Base-by-base conservation (phyloP, 225 moss, liverwort and hornwort genomes). In the Pseudoscleropodium purum region DNA sequence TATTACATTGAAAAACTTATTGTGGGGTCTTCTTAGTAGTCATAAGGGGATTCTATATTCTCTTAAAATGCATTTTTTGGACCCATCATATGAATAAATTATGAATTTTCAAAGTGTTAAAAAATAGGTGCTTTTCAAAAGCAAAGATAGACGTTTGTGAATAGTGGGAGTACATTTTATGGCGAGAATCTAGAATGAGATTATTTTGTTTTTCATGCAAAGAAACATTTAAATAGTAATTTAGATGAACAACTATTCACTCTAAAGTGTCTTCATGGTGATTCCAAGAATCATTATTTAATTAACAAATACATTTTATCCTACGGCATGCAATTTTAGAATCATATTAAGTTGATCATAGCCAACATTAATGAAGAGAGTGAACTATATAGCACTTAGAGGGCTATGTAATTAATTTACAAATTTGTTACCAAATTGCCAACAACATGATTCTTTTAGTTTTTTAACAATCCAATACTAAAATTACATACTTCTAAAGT, bases 391-490 rank as follows among this genome's bases (percentile, higher is more conserved):
- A 49, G 7, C 10, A 47, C 2, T 49, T 49, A 19, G 4, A 47
- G 6, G 75, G 34, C 76, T 33, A 77, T 33, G 5, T 13, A 77
- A 52, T 52, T 13, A 52, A 52, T 52, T 51, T 51, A 5, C 14
- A 77, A 77, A 52, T 34, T 52, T 52, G 21, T 52, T 77, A 52
- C 14, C 5, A 54, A 36, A 36, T 37, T 24, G 2, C 25, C 6
- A 54, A 37, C 25, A 25, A 25, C 15, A 25, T 54, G 25, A 54
- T 78, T 78, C 1, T 56, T 37, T 1, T 25, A 56, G 4, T 37
- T 54, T 51, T 77, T 1, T 54, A 36, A 24, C 14, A 54, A 37
- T 54, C 0, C 1, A 0, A 9, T 3, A 15, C 0, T 37, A 9
- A 15, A 56, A 54, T 54, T 34, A 34, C 4, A 13, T 14, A 9